phyloP scores from a whole-genome alignment of 2,329 filamentous ascomycete species.

The Nectriaceae sp. region DNA sequence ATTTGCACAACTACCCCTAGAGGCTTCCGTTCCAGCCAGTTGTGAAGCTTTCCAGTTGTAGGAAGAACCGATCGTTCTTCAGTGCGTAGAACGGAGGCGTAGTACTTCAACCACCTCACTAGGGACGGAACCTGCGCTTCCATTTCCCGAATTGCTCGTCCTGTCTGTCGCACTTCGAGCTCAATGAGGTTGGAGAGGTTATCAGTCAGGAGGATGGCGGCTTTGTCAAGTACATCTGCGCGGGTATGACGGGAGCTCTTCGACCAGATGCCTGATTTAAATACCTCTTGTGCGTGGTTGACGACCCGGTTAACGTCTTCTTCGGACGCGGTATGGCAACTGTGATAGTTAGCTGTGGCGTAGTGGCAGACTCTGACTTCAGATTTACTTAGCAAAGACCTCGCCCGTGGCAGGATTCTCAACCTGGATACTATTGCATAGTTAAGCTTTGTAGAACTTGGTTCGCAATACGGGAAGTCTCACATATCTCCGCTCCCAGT shows the following conservation, averaged over 20 bases:
- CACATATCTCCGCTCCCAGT: background rate
- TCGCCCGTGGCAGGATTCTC: slow-evolving; percentile 56
- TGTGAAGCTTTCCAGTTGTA: slow-evolving; percentile 61
- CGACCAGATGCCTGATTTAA: slow-evolving; percentile 69
- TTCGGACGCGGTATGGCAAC: slow-evolving; percentile 32
- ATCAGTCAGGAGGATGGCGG: slow-evolving; percentile 54
- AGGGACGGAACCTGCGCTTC: slow-evolving; percentile 66
- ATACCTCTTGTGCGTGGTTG: slow-evolving; percentile 59
- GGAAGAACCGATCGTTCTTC: slow-evolving; percentile 68
- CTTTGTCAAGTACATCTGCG: slow-evolving; percentile 63
- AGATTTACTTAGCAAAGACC: slow-evolving; percentile 49
- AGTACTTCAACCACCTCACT: slow-evolving; percentile 72
- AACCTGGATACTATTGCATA: slow-evolving; percentile 45
- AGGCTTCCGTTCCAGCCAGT: slow-evolving; percentile 55
- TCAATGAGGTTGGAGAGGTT: slow-evolving; percentile 58
- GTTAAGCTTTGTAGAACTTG: background rate
- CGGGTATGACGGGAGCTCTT: slow-evolving; percentile 56
- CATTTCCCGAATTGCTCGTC: slow-evolving; percentile 70
- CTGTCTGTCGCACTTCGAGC: slow-evolving; percentile 68
- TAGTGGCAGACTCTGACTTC: background rate
- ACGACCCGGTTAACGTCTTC: slow-evolving; percentile 32
- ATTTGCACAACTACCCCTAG: slow-evolving; percentile 60
- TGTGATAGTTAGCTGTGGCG: slow-evolving; percentile 2
- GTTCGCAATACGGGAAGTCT: background rate
- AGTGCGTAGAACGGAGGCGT: slow-evolving; percentile 65